These are phyloP conservation scores for Rusavskia elegans DNA, from an alignment of 495 filamentous ascomycete species.

Conservation along the genomic window DNA sequence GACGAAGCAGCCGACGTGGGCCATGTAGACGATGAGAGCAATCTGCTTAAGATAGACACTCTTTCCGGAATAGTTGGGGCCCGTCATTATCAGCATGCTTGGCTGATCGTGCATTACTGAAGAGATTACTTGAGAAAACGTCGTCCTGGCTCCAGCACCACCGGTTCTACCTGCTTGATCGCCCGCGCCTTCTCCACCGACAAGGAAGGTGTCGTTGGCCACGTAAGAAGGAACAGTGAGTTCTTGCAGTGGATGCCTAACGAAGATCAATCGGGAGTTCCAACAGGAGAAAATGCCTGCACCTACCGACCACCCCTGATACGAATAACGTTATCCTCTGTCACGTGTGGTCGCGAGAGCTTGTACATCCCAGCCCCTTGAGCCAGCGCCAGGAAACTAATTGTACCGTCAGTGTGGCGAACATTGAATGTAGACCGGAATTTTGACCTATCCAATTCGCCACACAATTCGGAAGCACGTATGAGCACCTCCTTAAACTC, in stretches of 20 bases:
- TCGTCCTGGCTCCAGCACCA: not conserved
- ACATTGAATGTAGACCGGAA: not conserved
- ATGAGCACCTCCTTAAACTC: slow-evolving; percentile 52
- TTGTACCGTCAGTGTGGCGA: slow-evolving; percentile 4
- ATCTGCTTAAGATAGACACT: slow-evolving; percentile 86
- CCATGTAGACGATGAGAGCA: slow-evolving; percentile 85
- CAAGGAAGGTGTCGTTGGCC: slow-evolving; percentile 58
- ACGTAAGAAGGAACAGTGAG: slow-evolving; percentile 74
- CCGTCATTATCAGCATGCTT: slow-evolving; percentile 73
- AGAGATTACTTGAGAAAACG: not conserved
- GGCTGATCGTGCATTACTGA: slow-evolving; percentile 23
- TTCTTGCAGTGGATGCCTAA: slow-evolving; percentile 75
- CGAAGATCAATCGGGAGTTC: slow-evolving; percentile 2
- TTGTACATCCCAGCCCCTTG: slow-evolving; percentile 63
- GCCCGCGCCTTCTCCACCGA: slow-evolving; percentile 38
- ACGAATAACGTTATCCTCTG: slow-evolving; percentile 50
- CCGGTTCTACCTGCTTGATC: not conserved
- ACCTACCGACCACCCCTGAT: slow-evolving; percentile 65
- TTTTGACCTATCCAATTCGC: slow-evolving; percentile 60
- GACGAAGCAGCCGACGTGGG: slow-evolving; percentile 83
- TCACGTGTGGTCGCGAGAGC: slow-evolving; percentile 54
- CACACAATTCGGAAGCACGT: slow-evolving; percentile 56
- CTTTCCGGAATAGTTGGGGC: slow-evolving; percentile 93
- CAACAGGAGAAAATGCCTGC: not conserved
- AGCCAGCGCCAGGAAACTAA: slow-evolving; percentile 64